phyloP scores from a whole-genome alignment of 176 grass and related monocot genomes.

The Neostapfia colusana region DNA sequence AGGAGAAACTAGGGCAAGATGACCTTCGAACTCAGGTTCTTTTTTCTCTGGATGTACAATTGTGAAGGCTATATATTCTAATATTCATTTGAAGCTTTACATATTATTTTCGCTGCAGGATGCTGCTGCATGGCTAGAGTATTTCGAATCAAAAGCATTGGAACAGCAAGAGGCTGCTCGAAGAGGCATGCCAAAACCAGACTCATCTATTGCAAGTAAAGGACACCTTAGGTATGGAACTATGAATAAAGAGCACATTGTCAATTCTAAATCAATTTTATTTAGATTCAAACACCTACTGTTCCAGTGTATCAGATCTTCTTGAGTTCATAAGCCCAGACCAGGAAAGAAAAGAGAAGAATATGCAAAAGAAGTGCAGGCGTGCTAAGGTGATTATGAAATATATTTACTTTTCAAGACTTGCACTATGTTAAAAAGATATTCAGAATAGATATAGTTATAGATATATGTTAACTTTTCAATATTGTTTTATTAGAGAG shows the following conservation, averaged over 20 bases:
- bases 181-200: conserved; percentile 95
- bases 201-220: conserved; percentile 98
- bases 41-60: conserved; percentile 18
- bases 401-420: conserved; percentile 12
- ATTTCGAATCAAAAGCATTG: conserved; percentile 93
- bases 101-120: conserved; percentile 52
- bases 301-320: conserved; percentile 98
- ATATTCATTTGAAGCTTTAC: conserved; percentile 16
- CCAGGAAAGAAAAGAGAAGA: conserved; percentile 85
- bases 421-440: conserved; percentile 19
- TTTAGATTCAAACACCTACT: conserved; percentile 58
- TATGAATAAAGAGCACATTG: conserved; percentile 53
- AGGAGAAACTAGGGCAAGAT: conserved; percentile 89
- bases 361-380: conserved; percentile 70
- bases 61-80: conserved; percentile 20
- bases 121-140: conserved; percentile 96
- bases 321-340: conserved; percentile 98
- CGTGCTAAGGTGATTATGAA: conserved; percentile 72
- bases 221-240: conserved; percentile 97
- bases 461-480: conserved; percentile 16
- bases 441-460: conserved; percentile 6
- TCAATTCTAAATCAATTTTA: conserved; percentile 41
- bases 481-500: background rate
- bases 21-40: conserved; percentile 97
- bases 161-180: conserved; percentile 90